Conservation (phyloP, 2,329 filamentous ascomycete species). For the Coniochaeta prunicola region DNA sequence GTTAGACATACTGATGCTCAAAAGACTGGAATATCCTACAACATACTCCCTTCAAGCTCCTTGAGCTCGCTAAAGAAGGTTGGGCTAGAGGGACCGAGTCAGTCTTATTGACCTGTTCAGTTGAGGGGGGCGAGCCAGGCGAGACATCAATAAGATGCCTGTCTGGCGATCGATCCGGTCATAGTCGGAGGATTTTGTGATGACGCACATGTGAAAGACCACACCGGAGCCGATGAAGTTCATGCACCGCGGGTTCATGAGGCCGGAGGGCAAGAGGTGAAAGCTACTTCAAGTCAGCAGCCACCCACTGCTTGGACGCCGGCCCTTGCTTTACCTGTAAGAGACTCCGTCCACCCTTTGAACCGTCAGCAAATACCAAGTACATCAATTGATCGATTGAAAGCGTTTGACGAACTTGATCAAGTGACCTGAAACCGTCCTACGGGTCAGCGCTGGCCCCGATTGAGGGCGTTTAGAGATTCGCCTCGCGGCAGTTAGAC, state of each 20-base stretch:
- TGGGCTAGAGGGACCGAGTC: conserved; percentile 17
- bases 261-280: conserved; percentile 60
- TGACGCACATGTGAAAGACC: conserved; percentile 51
- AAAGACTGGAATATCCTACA: conserved; percentile 7
- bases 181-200: conserved; percentile 11
- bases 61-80: conserved; percentile 34
- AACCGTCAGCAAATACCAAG: conserved; percentile 6
- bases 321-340: conserved; percentile 20
- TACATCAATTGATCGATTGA: conserved; percentile 3
- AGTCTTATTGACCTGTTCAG: conserved; percentile 14
- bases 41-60: conserved; percentile 25
- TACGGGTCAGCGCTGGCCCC: conserved; percentile 9
- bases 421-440: conserved; percentile 12
- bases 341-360: conserved; percentile 23
- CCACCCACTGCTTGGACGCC: conserved; percentile 6
- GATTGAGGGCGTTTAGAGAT: no score
- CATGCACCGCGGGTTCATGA: conserved; percentile 62
- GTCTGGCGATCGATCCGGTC: conserved; percentile 8
- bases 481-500: conserved; percentile 9
- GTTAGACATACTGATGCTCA: conserved; percentile 11
- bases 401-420: conserved; percentile 7
- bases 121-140: conserved; percentile 13
- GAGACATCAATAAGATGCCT: conserved; percentile 13
- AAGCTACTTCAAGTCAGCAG: conserved; percentile 34
- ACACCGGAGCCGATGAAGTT: conserved; percentile 69